Percentiles rank a stretch among this genome's conserved stretches.
Evolutionary conservation across 768 basidiomycete genomes (phyloP).

Genomic region (Boletus tomentosulus): DNA sequence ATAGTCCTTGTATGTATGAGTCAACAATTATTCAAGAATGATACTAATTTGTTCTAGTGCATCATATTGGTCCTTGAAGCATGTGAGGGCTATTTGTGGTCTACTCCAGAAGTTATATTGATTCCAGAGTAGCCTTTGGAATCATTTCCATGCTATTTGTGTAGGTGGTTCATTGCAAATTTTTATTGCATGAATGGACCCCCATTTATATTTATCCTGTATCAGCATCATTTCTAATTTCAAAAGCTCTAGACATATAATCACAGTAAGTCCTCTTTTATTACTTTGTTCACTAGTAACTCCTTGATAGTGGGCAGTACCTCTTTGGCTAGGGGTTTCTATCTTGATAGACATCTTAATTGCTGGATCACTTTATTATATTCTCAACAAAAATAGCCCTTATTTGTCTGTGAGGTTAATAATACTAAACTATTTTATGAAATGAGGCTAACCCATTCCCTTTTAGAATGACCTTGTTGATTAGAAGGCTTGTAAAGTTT

Average conservation of each 20-base stretch:
- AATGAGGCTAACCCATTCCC: neutral
- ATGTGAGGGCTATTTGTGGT: conserved; percentile 5
- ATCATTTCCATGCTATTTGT: neutral
- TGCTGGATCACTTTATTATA: conserved; percentile 17
- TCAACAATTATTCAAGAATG: neutral
- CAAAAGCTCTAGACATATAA: neutral
- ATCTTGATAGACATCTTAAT: conserved; percentile 19
- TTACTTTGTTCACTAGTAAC: neutral
- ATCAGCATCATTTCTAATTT: neutral
- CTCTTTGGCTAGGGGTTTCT: conserved; percentile 22
- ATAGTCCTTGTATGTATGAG: conserved; percentile 16
- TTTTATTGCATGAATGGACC: neutral
- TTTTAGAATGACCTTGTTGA: conserved; percentile 10
- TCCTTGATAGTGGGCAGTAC: conserved; percentile 15
- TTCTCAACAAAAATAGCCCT: conserved; percentile 9
- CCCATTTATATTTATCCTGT: neutral
- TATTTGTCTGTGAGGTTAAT: conserved; percentile 13
- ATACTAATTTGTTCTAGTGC: conserved; percentile 8
- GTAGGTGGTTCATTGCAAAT: conserved; percentile 9
- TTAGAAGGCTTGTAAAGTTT: conserved; percentile 18
- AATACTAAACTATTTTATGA: neutral
- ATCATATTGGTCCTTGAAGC: conserved; percentile 18
- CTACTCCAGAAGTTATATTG: neutral
- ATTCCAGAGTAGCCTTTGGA: conserved; percentile 17
- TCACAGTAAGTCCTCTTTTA: neutral